phyloP scores from a whole-genome alignment of 495 filamentous ascomycete species.

The Talaromyces wortmannii region DNA sequence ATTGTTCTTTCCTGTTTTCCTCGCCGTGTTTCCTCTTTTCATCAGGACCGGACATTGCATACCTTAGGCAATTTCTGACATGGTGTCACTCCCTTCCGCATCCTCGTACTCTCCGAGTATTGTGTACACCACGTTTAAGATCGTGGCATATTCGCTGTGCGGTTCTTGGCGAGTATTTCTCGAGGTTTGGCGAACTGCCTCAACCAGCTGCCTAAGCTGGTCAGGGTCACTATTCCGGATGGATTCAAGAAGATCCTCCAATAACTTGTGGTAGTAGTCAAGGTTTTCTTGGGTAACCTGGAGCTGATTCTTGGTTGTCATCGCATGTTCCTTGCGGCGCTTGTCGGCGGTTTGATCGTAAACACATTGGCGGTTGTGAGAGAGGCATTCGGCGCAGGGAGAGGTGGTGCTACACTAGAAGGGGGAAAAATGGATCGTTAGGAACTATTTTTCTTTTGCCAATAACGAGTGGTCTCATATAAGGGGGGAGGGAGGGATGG shows the following conservation, averaged over 20 bases:
- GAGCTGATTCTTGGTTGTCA: neutral
- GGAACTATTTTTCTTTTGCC: neutral
- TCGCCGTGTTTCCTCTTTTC: neutral
- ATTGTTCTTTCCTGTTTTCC: neutral
- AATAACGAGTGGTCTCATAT: constrained; percentile 1
- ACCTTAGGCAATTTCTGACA: neutral
- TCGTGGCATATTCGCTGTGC: neutral
- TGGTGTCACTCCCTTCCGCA: neutral
- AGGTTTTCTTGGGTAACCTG: constrained; percentile 23
- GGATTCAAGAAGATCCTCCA: constrained; percentile 20
- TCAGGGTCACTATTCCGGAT: constrained; percentile 17
- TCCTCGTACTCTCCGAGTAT: constrained; percentile 2
- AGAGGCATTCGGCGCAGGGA: constrained; percentile 27
- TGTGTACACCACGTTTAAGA: neutral
- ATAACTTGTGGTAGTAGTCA: constrained; percentile 17
- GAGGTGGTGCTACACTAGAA: constrained; percentile 22
- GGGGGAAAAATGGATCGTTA: neutral
- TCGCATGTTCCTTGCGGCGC: constrained; percentile 31
- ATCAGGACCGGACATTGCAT: neutral
- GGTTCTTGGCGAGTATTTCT: neutral
- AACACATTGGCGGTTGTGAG: constrained; percentile 28
- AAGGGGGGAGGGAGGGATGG: neutral
- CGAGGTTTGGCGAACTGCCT: constrained; percentile 13
- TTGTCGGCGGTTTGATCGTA: constrained; percentile 32
- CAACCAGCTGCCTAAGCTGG: constrained; percentile 16